Evolutionary conservation across 768 basidiomycete species (phyloP).

Genomic region (Lactifluus hygrophoroides): DNA sequence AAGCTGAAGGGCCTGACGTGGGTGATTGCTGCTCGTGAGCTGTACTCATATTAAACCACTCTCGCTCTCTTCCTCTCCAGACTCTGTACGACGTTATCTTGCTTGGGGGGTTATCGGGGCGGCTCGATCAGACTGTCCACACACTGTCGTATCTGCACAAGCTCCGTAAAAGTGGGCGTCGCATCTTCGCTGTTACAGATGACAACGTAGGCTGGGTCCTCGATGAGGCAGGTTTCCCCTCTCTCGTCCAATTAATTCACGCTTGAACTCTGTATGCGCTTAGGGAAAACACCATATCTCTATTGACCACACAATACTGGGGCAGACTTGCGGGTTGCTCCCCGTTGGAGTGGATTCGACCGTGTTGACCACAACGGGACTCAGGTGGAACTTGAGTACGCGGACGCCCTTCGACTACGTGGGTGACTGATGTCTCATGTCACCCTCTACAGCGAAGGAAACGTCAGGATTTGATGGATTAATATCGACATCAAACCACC

Average conservation of each 20-base stretch:
- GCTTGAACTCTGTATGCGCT: neutral
- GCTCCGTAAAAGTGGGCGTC: slow-evolving; percentile 48
- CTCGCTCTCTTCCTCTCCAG: neutral
- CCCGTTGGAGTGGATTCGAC: slow-evolving; percentile 80
- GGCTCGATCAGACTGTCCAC: slow-evolving; percentile 91
- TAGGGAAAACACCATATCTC: slow-evolving; percentile 80
- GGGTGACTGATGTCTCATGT: neutral
- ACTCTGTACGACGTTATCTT: slow-evolving; percentile 61
- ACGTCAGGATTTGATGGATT: slow-evolving; percentile 77
- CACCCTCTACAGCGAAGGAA: slow-evolving; percentile 37
- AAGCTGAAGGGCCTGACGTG: slow-evolving; percentile 32
- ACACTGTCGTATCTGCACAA: slow-evolving; percentile 81
- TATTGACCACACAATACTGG: slow-evolving; percentile 65
- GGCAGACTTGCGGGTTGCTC: slow-evolving; percentile 89
- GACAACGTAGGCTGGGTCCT: slow-evolving; percentile 91
- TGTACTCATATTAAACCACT: neutral
- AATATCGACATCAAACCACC: slow-evolving; percentile 91
- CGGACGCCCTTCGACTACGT: slow-evolving; percentile 1
- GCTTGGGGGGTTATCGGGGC: slow-evolving; percentile 82
- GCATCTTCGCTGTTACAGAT: slow-evolving; percentile 75
- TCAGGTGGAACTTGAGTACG: slow-evolving; percentile 85
- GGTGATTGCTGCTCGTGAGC: slow-evolving; percentile 12
- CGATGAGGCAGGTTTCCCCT: slow-evolving; percentile 44
- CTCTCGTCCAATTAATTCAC: neutral
- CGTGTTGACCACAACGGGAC: slow-evolving; percentile 69